A percentile compares a stretch with the other conserved stretches of the same genome.
Evolutionary conservation across 2,329 filamentous ascomycete genomes (phyloP).

Genomic region (Penicillium sp.): DNA sequence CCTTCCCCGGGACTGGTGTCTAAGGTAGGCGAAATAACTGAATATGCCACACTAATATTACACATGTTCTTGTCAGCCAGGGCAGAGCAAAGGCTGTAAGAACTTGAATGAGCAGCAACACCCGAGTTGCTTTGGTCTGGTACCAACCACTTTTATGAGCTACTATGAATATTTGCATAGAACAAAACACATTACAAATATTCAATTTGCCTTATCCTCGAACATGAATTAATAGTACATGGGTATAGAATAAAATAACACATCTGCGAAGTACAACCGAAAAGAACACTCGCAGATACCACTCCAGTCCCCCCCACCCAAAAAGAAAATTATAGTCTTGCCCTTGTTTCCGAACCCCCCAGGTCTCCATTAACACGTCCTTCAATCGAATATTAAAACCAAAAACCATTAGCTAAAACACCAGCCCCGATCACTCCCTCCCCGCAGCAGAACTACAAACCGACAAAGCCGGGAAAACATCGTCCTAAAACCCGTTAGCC

Average conservation of each 20-base stretch:
- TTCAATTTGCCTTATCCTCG: not conserved
- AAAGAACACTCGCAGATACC: not conserved
- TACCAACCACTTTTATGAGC: slow-evolving; percentile 1
- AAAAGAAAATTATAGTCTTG: not conserved
- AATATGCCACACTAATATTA: not conserved
- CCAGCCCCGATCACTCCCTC: not conserved
- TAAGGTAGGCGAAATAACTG: slow-evolving; percentile 30
- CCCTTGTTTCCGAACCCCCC: not conserved
- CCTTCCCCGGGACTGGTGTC: slow-evolving; percentile 86
- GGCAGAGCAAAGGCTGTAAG: not conserved
- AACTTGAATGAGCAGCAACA: not conserved
- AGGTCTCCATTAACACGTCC: not conserved
- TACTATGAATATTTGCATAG: not conserved
- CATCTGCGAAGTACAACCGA: not conserved
- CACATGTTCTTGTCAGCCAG: not conserved
- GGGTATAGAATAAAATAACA: not conserved
- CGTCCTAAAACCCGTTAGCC: slow-evolving; percentile 24
- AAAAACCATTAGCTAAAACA: not conserved
- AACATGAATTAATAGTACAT: not conserved
- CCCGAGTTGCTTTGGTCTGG: not conserved
- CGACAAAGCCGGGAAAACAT: slow-evolving; percentile 19
- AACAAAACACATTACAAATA: not conserved
- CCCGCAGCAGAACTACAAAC: slow-evolving; percentile 16
- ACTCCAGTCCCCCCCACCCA: not conserved
- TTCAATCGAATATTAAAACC: not conserved